Conservation (phyloP, 768 basidiomycete genomes). For the Dentipellis sp. region DNA sequence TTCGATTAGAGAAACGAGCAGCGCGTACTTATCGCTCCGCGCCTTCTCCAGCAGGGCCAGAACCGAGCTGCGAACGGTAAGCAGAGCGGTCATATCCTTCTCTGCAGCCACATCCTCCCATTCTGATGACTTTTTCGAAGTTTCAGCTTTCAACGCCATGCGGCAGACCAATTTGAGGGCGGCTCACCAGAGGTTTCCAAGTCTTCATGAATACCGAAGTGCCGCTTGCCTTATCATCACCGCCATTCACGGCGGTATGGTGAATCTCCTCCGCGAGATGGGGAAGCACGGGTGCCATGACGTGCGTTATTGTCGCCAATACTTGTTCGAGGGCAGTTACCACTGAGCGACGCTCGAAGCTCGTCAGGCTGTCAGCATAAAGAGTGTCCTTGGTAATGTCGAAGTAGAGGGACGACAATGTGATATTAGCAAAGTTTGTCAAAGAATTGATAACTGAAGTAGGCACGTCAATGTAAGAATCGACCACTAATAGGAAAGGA, state of each 20-base stretch:
- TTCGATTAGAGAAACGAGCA: background rate
- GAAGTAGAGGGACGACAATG: conserved; percentile 86
- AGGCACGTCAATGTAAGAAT: conserved; percentile 1
- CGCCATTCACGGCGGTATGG: conserved; percentile 19
- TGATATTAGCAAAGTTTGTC: conserved; percentile 71
- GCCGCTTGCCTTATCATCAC: conserved; percentile 16
- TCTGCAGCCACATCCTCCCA: conserved; percentile 57
- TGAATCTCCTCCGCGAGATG: conserved; percentile 89
- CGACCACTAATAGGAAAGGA: background rate
- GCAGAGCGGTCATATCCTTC: conserved; percentile 52
- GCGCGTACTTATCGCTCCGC: conserved; percentile 56
- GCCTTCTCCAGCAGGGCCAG: conserved; percentile 69
- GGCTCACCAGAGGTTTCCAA: conserved; percentile 65
- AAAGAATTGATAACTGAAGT: conserved; percentile 59
- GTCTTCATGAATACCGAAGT: conserved; percentile 60
- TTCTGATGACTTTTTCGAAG: conserved; percentile 32
- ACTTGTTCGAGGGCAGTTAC: conserved; percentile 70
- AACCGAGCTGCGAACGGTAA: conserved; percentile 52
- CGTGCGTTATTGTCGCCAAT: conserved; percentile 52
- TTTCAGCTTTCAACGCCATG: too few species aligned
- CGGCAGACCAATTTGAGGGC: too few species aligned
- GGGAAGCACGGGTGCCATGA: conserved; percentile 81
- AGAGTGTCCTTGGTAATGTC: conserved; percentile 86
- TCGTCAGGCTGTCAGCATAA: conserved; percentile 55
- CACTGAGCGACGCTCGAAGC: conserved; percentile 50